These are phyloP conservation scores for Fusarium subglutinans DNA, from an alignment of 2,329 filamentous ascomycete species.

Conservation along the genomic window DNA sequence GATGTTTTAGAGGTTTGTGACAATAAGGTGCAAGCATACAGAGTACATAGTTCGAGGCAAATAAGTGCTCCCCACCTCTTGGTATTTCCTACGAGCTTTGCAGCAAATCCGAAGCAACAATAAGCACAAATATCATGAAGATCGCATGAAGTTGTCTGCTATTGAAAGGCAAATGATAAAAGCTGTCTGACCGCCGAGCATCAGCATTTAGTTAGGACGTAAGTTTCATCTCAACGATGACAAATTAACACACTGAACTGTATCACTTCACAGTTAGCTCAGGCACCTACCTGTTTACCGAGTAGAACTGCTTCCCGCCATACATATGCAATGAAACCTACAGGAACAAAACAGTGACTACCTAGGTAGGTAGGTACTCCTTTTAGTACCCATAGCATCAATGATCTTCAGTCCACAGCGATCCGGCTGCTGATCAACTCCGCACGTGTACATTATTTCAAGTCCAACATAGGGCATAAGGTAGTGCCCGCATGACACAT, in stretches of 20 bases:
- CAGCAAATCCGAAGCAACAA: neutral
- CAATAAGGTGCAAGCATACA: constrained; percentile 3
- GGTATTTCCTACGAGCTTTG: neutral
- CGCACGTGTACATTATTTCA: constrained; percentile 11
- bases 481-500: constrained; percentile 3
- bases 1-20: neutral
- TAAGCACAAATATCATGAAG: neutral
- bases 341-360: neutral
- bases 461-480: neutral
- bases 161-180: neutral
- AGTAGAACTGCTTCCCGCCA: constrained; percentile 1
- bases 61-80: neutral
- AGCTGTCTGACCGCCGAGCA: neutral
- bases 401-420: constrained; percentile 20
- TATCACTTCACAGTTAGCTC: neutral
- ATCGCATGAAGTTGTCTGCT: neutral
- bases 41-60: neutral
- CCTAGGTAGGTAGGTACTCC: too few species aligned
- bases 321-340: neutral
- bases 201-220: neutral
- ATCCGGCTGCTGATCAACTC: constrained; percentile 28
- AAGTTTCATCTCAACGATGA: neutral
- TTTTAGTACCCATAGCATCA: neutral
- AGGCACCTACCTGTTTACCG: neutral
- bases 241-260: neutral